Evolutionary conservation across 805 yeast genomes (phyloP).

Genomic region (Ogataea degrootiae): DNA sequence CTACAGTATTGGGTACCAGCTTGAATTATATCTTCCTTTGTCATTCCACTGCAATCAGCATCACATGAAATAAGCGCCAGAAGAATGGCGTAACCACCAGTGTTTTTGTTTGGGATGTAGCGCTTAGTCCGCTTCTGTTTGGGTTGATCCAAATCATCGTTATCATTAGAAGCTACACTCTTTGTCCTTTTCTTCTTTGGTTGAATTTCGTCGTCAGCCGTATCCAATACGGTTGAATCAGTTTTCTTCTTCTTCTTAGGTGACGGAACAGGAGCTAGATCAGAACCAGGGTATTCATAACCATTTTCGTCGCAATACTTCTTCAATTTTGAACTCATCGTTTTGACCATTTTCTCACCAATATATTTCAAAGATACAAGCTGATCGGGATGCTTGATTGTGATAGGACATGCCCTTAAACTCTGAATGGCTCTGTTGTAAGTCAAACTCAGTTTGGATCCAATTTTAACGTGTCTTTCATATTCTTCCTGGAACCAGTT

Average conservation of each 20-base stretch:
- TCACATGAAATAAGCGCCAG: constrained; percentile 53
- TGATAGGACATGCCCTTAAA: constrained; percentile 39
- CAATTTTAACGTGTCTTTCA: constrained; percentile 39
- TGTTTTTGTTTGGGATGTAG: constrained; percentile 68
- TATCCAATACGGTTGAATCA: neutral
- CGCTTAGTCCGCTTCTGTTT: constrained; percentile 22
- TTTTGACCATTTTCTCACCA: constrained; percentile 63
- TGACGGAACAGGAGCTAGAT: neutral
- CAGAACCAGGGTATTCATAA: constrained; percentile 37
- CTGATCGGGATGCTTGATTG: constrained; percentile 52
- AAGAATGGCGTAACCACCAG: constrained; percentile 84
- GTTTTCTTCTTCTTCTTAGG: neutral
- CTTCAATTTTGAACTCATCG: constrained; percentile 42
- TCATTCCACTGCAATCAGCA: constrained; percentile 47
- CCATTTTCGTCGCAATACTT: constrained; percentile 56
- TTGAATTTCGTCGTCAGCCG: constrained; percentile 17
- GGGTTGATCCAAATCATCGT: neutral
- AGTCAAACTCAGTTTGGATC: constrained; percentile 47
- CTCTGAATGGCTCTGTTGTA: constrained; percentile 54
- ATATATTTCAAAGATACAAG: constrained; percentile 57
- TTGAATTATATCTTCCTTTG: constrained; percentile 53
- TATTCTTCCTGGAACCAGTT: constrained; percentile 57
- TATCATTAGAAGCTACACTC: neutral
- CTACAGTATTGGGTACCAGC: constrained; percentile 54
- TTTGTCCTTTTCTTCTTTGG: constrained; percentile 4